Percentiles rank a stretch among this genome's conserved stretches.
phyloP scores from a whole-genome alignment of 352 stramenopile genomes.

The Pythium apleroticum region DNA sequence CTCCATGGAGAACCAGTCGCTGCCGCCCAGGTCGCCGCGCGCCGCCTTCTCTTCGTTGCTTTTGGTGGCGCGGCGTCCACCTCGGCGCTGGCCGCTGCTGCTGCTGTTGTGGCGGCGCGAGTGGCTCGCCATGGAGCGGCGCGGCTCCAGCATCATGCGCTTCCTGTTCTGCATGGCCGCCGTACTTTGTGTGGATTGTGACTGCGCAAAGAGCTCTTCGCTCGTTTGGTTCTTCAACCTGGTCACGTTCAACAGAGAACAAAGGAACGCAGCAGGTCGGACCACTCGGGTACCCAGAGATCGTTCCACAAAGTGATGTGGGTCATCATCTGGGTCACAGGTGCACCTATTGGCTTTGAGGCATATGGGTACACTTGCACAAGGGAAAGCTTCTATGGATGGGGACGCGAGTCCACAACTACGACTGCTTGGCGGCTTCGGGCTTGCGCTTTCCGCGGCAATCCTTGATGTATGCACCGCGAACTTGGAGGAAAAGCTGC shows the following conservation, averaged over 20 bases:
- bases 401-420: neutral
- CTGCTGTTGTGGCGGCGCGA: neutral
- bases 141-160: slow-evolving; percentile 10
- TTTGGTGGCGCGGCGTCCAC: slow-evolving; percentile 9
- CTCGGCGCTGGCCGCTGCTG: neutral
- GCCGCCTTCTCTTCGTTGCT: slow-evolving; percentile 28
- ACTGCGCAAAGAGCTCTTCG: neutral
- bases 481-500: slow-evolving; percentile 60
- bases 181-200: neutral
- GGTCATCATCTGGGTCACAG: neutral
- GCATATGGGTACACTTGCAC: slow-evolving; percentile 15
- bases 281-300: neutral
- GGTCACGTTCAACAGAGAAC: neutral
- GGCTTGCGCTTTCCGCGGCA: slow-evolving; percentile 5
- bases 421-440: slow-evolving; percentile 13
- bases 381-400: neutral
- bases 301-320: neutral
- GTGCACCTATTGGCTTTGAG: neutral
- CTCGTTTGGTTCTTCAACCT: slow-evolving; percentile 24
- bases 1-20: slow-evolving; percentile 73
- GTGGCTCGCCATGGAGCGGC: slow-evolving; percentile 13
- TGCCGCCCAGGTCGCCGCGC: neutral
- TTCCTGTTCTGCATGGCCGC: slow-evolving; percentile 28
- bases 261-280: slow-evolving; percentile 10
- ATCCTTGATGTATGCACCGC: slow-evolving; percentile 57